These are phyloP conservation scores for Aegle marmelos DNA, from an alignment of 345 rosid genomes.

Conservation along the genomic window DNA sequence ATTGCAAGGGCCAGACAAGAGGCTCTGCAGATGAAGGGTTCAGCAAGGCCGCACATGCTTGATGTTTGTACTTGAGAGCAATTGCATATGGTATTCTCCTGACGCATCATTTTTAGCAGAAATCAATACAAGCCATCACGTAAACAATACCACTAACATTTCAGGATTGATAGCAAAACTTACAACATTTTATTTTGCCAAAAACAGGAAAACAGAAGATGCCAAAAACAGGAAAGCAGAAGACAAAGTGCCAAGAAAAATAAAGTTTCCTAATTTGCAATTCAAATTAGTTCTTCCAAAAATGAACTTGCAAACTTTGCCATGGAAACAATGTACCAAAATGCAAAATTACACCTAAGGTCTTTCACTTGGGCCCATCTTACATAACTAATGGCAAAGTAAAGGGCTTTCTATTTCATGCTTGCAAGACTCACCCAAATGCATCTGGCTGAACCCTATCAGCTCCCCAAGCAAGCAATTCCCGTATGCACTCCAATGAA, in stretches of 20 bases:
- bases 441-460: constrained; percentile 50
- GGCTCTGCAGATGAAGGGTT: constrained; percentile 49
- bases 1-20: constrained; percentile 49
- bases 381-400: not conserved
- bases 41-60: constrained; percentile 42
- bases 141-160: not conserved
- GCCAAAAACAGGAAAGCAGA: no score
- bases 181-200: not conserved
- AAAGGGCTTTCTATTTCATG: not conserved
- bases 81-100: constrained; percentile 53
- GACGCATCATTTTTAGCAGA: not conserved
- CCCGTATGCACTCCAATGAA: constrained; percentile 43
- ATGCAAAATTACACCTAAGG: not conserved
- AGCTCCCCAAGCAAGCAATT: constrained; percentile 59
- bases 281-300: not conserved
- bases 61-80: constrained; percentile 49
- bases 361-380: not conserved
- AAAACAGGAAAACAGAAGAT: not conserved
- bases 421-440: constrained; percentile 31
- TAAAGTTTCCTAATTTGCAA: not conserved
- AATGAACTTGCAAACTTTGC: not conserved
- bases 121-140: not conserved
- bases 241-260: not conserved
- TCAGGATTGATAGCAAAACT: not conserved
- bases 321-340: not conserved